Conservation (phyloP, 345 rosid genomes). For the Trapa incisa region DNA sequence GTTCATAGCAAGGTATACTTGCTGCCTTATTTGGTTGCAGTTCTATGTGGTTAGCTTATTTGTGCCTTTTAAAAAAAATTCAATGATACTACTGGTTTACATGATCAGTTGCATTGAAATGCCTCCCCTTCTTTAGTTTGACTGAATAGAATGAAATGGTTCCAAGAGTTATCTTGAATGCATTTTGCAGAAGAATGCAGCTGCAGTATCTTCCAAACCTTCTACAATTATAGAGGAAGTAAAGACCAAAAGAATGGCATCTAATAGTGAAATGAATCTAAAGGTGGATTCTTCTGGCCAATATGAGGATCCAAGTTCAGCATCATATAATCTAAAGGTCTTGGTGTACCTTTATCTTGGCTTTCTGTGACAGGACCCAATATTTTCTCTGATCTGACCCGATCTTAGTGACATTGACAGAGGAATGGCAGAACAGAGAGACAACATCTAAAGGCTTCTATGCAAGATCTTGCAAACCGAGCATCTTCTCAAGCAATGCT, state of each 20-base stretch:
- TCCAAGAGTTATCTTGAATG: neutral
- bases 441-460: slow-evolving; percentile 41
- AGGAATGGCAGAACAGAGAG: slow-evolving; percentile 23
- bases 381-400: neutral
- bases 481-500: slow-evolving; percentile 67
- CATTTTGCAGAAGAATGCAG: slow-evolving; percentile 24
- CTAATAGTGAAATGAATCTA: slow-evolving; percentile 20
- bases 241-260: slow-evolving; percentile 20
- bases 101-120: neutral
- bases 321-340: neutral
- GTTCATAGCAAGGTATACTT: slow-evolving; percentile 34
- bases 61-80: neutral
- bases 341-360: neutral
- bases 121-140: neutral
- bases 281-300: slow-evolving; percentile 14
- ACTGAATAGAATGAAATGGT: neutral
- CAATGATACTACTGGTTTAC: neutral
- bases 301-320: neutral
- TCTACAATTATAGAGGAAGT: slow-evolving; percentile 24
- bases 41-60: neutral
- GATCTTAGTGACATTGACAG: slow-evolving; percentile 15
- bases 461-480: slow-evolving; percentile 73
- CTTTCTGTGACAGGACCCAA: neutral
- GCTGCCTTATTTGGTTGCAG: neutral
- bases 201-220: slow-evolving; percentile 21